Conservation (phyloP, 73 alveolate genomes). For the Loxodes magnus region DNA sequence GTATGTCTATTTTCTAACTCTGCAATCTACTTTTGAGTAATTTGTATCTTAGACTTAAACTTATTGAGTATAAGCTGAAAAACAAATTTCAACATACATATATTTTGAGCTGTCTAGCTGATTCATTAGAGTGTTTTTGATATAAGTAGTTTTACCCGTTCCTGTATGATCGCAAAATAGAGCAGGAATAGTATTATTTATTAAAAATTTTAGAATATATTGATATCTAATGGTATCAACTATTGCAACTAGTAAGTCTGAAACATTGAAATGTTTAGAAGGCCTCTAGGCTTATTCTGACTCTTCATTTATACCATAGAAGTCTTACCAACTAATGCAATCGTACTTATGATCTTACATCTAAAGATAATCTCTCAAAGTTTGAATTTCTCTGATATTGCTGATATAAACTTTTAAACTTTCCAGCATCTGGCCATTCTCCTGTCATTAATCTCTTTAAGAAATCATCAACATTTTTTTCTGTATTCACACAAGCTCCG, state of each 20-base stretch:
- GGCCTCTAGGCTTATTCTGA: slow-evolving; percentile 19
- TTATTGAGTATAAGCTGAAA: slow-evolving; percentile 94
- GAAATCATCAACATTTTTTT: too few relatives aligned
- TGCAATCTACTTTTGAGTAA: slow-evolving; percentile 75
- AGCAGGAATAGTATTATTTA: slow-evolving; percentile 71
- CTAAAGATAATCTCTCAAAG: slow-evolving; percentile 2
- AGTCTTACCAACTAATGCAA: neutral
- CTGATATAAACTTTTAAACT: neutral
- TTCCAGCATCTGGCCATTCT: too few relatives aligned
- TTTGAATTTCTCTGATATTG: neutral
- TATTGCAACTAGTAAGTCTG: slow-evolving; percentile 86
- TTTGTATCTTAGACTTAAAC: slow-evolving; percentile 82
- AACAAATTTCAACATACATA: slow-evolving; percentile 92
- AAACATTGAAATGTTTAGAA: slow-evolving; percentile 32
- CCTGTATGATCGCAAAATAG: slow-evolving; percentile 99
- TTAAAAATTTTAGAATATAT: slow-evolving; percentile 60
- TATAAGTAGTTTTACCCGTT: slow-evolving; percentile 96
- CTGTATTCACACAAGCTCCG: too few relatives aligned
- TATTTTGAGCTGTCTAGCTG: slow-evolving; percentile 56
- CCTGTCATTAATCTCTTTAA: too few relatives aligned
- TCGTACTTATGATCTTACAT: neutral
- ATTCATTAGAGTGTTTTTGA: slow-evolving; percentile 76
- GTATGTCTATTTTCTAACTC: slow-evolving; percentile 53
- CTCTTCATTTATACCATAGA: neutral
- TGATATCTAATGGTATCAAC: slow-evolving; percentile 94